Conservation (phyloP, 441 rosid species). For the Bruguiera hainesii region DNA sequence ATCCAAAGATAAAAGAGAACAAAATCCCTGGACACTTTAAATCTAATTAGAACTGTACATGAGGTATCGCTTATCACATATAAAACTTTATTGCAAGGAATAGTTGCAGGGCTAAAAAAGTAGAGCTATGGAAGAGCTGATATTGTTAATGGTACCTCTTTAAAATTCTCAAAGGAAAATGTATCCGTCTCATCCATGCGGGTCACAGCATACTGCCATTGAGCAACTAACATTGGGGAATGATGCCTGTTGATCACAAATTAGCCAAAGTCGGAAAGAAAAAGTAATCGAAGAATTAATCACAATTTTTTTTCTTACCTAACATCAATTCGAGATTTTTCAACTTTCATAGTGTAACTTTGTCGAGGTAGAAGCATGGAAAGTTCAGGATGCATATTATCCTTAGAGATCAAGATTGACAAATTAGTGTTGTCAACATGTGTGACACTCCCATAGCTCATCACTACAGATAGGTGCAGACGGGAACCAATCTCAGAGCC, state of each 20-base stretch:
- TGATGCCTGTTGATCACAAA: slow-evolving; percentile 53
- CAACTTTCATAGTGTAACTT: slow-evolving; percentile 81
- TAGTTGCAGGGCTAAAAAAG: neutral
- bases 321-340: slow-evolving; percentile 54
- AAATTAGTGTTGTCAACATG: slow-evolving; percentile 32
- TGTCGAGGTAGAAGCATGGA: slow-evolving; percentile 56
- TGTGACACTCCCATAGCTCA: slow-evolving; percentile 61
- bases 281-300: slow-evolving; percentile 6
- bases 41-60: too few relatives aligned
- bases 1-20: too few relatives aligned
- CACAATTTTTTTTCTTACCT: slow-evolving; percentile 39
- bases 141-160: slow-evolving; percentile 44
- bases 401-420: slow-evolving; percentile 30
- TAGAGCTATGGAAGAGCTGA: neutral
- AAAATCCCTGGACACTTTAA: too few relatives aligned
- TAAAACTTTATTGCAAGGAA: neutral
- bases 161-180: slow-evolving; percentile 64
- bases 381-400: slow-evolving; percentile 37
- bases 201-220: slow-evolving; percentile 85
- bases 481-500: slow-evolving; percentile 57
- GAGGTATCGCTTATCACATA: too few relatives aligned
- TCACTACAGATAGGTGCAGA: slow-evolving; percentile 68
- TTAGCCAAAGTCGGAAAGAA: slow-evolving; percentile 1
- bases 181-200: slow-evolving; percentile 60
- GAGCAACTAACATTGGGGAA: slow-evolving; percentile 82